Evolutionary conservation across 108 stramenopile genomes (phyloP).

Genomic region (Pseudonitzschia pungens): DNA sequence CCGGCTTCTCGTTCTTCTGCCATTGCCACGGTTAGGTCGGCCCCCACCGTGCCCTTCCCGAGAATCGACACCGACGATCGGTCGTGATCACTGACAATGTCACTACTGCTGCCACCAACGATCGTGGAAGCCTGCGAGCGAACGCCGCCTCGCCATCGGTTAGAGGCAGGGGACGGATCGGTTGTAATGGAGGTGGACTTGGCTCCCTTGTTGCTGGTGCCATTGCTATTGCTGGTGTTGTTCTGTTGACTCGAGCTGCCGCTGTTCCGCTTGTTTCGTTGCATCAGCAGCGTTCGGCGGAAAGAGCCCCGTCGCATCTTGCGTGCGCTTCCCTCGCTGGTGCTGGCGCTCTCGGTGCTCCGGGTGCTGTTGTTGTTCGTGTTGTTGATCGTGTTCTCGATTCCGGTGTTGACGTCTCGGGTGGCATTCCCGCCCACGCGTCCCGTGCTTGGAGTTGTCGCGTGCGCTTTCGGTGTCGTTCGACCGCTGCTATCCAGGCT

Average conservation of each 20-base stretch:
- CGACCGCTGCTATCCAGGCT: not conserved
- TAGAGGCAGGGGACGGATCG: not conserved
- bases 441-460: too few relatives aligned
- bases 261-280: constrained; percentile 12
- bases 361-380: not conserved
- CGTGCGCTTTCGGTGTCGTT: too few relatives aligned
- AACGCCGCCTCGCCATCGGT: not conserved
- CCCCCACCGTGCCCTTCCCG: too few relatives aligned
- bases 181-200: not conserved
- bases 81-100: not conserved
- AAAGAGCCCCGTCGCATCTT: not conserved
- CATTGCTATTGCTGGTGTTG: not conserved
- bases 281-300: not conserved
- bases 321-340: not conserved
- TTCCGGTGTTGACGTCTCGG: too few relatives aligned
- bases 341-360: not conserved
- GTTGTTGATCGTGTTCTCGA: too few relatives aligned
- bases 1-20: not conserved
- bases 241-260: not conserved
- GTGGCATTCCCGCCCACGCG: too few relatives aligned
- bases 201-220: not conserved
- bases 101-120: not conserved
- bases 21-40: not conserved
- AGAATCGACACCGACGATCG: not conserved
- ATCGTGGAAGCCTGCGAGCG: too few relatives aligned